Conservation (phyloP, 2,329 filamentous ascomycete species). For the Coleophoma crateriformis region DNA sequence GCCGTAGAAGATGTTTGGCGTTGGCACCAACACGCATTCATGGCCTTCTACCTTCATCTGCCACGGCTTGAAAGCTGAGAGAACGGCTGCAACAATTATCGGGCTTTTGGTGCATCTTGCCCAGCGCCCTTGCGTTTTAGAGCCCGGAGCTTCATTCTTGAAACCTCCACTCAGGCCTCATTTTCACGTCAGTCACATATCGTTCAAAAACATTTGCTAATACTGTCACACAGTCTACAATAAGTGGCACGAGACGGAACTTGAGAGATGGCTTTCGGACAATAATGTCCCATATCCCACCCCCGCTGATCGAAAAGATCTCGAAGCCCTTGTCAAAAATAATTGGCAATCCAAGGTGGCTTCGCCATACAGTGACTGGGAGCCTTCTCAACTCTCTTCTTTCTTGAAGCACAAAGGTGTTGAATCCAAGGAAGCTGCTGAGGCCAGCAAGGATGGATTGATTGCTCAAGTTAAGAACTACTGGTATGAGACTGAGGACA, state of each 20-base stretch:
- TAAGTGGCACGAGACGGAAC: slow-evolving; percentile 97
- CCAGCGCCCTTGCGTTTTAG: no score
- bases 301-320: slow-evolving; percentile 84
- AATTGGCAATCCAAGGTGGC: slow-evolving; percentile 82
- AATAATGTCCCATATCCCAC: slow-evolving; percentile 87
- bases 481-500: slow-evolving; percentile 78
- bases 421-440: slow-evolving; percentile 60
- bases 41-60: no score
- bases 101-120: no score
- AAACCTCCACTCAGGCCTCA: background rate
- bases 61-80: no score
- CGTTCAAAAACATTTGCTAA: slow-evolving; percentile 13
- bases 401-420: slow-evolving; percentile 70
- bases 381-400: slow-evolving; percentile 57
- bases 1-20: no score
- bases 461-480: slow-evolving; percentile 62
- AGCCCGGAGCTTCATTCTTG: background rate
- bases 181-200: background rate
- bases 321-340: slow-evolving; percentile 83
- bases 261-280: slow-evolving; percentile 94
- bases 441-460: slow-evolving; percentile 64
- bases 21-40: no score
- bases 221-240: slow-evolving; percentile 69
- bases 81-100: no score
- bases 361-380: slow-evolving; percentile 73